Conservation (phyloP, 768 basidiomycete genomes). For the Boletus rufocinnamomeus region DNA sequence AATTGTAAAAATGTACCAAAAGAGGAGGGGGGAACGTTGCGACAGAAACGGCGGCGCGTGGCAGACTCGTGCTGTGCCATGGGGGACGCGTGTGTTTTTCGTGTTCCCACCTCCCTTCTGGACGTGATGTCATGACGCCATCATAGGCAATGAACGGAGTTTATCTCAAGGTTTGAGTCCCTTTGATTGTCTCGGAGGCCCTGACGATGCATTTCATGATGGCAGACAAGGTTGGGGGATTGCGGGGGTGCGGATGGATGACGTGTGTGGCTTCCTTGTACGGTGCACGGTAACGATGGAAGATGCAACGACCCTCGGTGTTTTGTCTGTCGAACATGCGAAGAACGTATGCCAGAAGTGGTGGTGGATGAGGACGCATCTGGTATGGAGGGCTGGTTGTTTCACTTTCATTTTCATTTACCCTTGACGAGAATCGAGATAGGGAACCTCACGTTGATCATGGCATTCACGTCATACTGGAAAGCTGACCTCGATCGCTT, state of each 20-base stretch:
- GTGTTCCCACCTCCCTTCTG: conserved; percentile 11
- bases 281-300: conserved; percentile 3
- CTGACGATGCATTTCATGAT: conserved; percentile 17
- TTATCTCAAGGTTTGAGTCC: background rate
- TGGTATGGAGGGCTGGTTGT: background rate
- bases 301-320: conserved; percentile 9
- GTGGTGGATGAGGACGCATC: background rate
- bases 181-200: conserved; percentile 18
- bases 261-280: conserved; percentile 14
- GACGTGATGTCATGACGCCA: conserved; percentile 23
- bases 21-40: conserved; percentile 12
- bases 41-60: conserved; percentile 17
- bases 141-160: conserved; percentile 1
- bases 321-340: conserved; percentile 19
- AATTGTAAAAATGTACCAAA: background rate
- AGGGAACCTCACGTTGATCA: conserved; percentile 13
- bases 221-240: conserved; percentile 18
- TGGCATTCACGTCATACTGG: conserved; percentile 8
- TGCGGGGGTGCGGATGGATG: conserved; percentile 24
- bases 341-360: conserved; percentile 13
- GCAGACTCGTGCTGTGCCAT: conserved; percentile 32
- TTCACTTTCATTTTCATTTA: background rate
- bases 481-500: conserved; percentile 11
- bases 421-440: conserved; percentile 17
- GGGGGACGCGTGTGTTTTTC: conserved; percentile 26